Evolutionary conservation across 176 grass and related monocot genomes (phyloP).

Genomic region (Cenchrus fungigraminus): DNA sequence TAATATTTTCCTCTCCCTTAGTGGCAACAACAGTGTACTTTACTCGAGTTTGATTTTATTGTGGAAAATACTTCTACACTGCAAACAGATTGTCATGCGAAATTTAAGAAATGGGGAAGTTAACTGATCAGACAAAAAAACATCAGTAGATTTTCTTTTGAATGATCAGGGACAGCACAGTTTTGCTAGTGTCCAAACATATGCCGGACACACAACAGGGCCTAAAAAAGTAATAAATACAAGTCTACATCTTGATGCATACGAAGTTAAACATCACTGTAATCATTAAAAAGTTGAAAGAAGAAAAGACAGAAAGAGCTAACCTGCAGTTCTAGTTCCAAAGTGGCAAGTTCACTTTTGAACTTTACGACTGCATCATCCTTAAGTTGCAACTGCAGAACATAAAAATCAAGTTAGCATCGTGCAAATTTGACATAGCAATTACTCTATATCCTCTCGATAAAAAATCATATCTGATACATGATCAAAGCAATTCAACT

Average conservation of each 20-base stretch:
- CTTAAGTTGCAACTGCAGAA: constrained; percentile 73
- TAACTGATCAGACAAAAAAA: background rate
- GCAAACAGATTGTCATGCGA: background rate
- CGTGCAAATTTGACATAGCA: background rate
- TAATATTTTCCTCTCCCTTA: constrained; percentile 1
- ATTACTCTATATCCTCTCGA: background rate
- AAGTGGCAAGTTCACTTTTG: constrained; percentile 88
- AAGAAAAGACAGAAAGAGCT: constrained; percentile 27
- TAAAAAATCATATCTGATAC: background rate
- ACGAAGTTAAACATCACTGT: constrained; percentile 10
- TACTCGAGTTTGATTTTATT: constrained; percentile 8
- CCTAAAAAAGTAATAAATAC: background rate
- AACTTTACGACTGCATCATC: constrained; percentile 70
- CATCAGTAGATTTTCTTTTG: constrained; percentile 13
- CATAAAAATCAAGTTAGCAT: constrained; percentile 37
- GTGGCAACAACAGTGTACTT: background rate
- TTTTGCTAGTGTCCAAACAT: constrained; percentile 23
- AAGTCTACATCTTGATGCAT: constrained; percentile 10
- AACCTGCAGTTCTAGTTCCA: constrained; percentile 97
- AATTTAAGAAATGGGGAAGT: background rate
- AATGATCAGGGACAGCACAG: constrained; percentile 14
- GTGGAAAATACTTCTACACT: background rate
- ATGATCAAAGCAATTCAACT: background rate
- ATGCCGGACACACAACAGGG: background rate
- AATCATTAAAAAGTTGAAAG: background rate